Evolutionary conservation across 176 grass and related monocot genomes (phyloP), one percentile per base, ranked within the genome.

Genomic region (Cenchrus fungigraminus): DNA sequence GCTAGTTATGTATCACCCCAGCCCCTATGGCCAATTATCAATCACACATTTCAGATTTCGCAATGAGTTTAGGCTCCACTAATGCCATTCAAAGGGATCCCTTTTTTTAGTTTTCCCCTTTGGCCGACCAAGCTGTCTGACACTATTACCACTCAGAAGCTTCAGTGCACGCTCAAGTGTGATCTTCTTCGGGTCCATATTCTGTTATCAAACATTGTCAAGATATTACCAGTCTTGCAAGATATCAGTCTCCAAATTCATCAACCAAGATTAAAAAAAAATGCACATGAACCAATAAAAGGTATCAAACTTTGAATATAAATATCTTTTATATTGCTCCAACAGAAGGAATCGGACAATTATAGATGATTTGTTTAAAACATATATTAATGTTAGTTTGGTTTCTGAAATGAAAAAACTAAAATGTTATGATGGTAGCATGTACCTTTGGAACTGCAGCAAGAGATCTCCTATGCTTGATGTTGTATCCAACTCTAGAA

Each of bases 361-460:
- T 49, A 68, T 11, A 20, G 65, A 11, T 1, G 19, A 76, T 40
- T 42, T 22, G 8, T 53, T 53, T 55, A 32, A 46, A 8, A 46
- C 45, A 46, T 9, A 31, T 44, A 74, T 12, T 47, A 74, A 25
- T 52, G 74, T 34, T 78, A 63, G 42, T 67, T 17, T 51, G 5
- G 64, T 59, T 28, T 69, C 60, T 34, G n/a, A 65, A 49, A 57
- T 89, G 49, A 62, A 46, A 51, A 32, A 74, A 8, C 70, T 54
- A 56, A 59, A 74, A 46, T 32, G 45, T 7, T 44, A 28, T 25
- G 50, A 74, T 42, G 77, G 71, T 50, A 67, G 17, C 5, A 51
- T 45, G 29, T 88, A 95, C 96, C 96, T 92, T 98, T 66, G 96
- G 89, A 54, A 98, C 66, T 64, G 89, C 74, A 76, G 88, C 87